Evolutionary conservation across 1,284 basidiomycete species (phyloP).

Genomic region (Tilletiopsis washingtonensis): DNA sequence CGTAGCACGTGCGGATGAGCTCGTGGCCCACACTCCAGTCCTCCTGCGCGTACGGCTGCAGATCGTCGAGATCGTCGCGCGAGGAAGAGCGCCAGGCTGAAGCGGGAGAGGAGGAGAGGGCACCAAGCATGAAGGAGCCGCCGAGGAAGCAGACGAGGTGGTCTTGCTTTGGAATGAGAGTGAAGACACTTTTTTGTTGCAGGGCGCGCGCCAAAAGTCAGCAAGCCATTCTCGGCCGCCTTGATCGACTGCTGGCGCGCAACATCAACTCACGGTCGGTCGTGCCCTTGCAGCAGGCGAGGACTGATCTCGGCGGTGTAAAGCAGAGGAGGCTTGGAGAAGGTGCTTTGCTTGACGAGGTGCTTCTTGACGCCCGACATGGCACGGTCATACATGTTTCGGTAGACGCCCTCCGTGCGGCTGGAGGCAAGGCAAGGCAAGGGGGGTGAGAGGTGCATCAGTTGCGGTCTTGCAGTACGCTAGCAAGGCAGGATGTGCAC

Average conservation of each 20-base stretch:
- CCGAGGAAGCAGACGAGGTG: constrained; percentile 93
- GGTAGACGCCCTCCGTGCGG: constrained; percentile 69
- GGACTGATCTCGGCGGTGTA: constrained; percentile 71
- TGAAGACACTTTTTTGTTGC: no score
- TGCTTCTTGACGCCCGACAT: constrained; percentile 72
- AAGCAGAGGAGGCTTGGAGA: constrained; percentile 52
- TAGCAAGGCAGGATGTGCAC: no score
- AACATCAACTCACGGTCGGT: background rate
- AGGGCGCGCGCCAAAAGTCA: no score
- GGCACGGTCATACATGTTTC: constrained; percentile 76
- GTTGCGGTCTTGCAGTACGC: no score
- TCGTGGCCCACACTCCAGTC: constrained; percentile 77
- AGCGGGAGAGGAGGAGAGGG: constrained; percentile 37
- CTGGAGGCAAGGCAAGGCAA: no score
- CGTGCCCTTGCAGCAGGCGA: constrained; percentile 7
- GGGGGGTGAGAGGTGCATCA: no score
- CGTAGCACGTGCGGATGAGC: constrained; percentile 75
- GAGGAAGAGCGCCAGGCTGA: constrained; percentile 51
- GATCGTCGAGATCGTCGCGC: background rate
- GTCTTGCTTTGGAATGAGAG: constrained; percentile 75
- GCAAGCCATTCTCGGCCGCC: no score
- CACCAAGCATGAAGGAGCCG: constrained; percentile 81
- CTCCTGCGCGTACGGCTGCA: constrained; percentile 20
- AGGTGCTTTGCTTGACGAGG: constrained; percentile 56
- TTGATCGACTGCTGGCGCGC: no score